Evolutionary conservation across 129 eudicot species (phyloP).

Genomic region (Calendula officinalis): DNA sequence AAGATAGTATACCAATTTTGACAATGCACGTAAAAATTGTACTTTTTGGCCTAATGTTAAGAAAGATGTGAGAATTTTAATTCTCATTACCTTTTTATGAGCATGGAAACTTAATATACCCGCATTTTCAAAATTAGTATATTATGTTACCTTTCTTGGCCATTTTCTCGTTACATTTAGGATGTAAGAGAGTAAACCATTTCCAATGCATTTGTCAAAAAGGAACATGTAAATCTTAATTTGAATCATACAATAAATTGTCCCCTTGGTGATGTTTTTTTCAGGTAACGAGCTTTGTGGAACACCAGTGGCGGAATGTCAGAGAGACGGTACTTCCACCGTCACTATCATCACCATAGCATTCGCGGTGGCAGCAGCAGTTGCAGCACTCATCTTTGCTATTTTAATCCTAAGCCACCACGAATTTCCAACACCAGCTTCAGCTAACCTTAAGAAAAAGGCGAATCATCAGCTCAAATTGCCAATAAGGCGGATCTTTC

Average conservation of each 20-base stretch:
- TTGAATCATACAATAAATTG: background rate
- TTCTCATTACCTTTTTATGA: too few relatives aligned
- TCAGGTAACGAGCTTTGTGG: slow-evolving; percentile 88
- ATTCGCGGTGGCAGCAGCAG: slow-evolving; percentile 36
- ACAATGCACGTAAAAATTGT: too few relatives aligned
- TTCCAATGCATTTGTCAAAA: slow-evolving; percentile 1
- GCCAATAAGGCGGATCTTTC: slow-evolving; percentile 31
- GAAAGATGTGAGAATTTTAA: too few relatives aligned
- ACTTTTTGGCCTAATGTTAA: too few relatives aligned
- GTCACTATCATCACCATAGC: slow-evolving; percentile 38
- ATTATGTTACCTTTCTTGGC: too few relatives aligned
- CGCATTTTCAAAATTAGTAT: too few relatives aligned
- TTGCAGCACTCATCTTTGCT: slow-evolving; percentile 42
- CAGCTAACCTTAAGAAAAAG: slow-evolving; percentile 43
- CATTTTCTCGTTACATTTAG: too few relatives aligned
- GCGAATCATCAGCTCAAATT: slow-evolving; percentile 16
- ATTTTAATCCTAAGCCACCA: slow-evolving; percentile 37
- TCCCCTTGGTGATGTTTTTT: background rate
- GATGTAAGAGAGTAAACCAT: background rate
- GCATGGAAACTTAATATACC: too few relatives aligned
- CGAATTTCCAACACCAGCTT: slow-evolving; percentile 21
- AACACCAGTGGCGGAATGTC: slow-evolving; percentile 51
- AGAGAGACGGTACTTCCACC: slow-evolving; percentile 19
- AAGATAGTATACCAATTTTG: too few relatives aligned
- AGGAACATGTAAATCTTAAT: background rate